Conservation (phyloP, 2,329 filamentous ascomycete species). For the Exserohilum turcica region DNA sequence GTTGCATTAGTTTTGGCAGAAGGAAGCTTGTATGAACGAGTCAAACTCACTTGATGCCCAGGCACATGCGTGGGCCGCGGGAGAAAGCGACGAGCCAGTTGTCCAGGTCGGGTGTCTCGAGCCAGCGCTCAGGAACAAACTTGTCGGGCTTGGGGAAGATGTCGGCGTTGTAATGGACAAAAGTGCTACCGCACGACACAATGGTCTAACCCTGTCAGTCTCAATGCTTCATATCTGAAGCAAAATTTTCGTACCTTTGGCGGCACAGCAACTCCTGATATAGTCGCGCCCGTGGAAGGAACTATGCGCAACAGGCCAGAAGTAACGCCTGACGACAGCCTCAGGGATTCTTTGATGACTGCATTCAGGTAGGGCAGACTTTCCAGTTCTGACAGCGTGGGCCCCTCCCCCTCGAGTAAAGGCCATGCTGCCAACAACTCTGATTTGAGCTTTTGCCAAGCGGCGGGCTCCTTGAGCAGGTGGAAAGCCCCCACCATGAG, state of each 20-base stretch:
- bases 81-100: conserved; percentile 43
- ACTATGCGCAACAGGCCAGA: conserved; percentile 33
- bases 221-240: neutral
- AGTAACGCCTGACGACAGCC: conserved; percentile 44
- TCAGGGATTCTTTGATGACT: conserved; percentile 50
- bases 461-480: conserved; percentile 44
- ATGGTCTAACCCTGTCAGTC: conserved; percentile 23
- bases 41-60: conserved; percentile 35
- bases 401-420: conserved; percentile 28
- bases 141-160: conserved; percentile 37
- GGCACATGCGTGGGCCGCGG: conserved; percentile 43
- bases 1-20: neutral
- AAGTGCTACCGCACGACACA: conserved; percentile 39
- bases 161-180: conserved; percentile 40
- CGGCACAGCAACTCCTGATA: conserved; percentile 26
- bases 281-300: conserved; percentile 27
- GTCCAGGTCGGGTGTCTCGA: conserved; percentile 34
- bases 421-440: conserved; percentile 51
- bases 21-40: neutral
- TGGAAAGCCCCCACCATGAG: conserved; percentile 51
- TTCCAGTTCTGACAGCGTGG: conserved; percentile 44
- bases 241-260: conserved; percentile 22
- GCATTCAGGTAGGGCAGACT: conserved; percentile 43
- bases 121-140: conserved; percentile 43
- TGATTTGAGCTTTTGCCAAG: conserved; percentile 43